These are phyloP conservation scores for Pestalotiopsis fici DNA, from an alignment of 2,329 filamentous ascomycete species.

Conservation along the genomic window DNA sequence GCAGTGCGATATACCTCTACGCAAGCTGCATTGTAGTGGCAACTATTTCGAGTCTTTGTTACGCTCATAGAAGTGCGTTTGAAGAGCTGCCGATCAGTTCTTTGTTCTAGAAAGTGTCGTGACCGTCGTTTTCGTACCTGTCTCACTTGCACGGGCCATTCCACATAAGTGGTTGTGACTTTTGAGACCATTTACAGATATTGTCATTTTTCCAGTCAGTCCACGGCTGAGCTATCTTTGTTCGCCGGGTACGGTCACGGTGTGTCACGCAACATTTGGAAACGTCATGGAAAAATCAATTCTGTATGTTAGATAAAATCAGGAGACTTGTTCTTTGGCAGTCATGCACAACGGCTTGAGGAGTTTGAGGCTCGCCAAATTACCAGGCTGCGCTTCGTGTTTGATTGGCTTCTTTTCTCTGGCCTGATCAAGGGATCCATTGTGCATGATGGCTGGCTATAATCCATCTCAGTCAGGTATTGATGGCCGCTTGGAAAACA, in stretches of 20 bases:
- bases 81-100: neutral
- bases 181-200: neutral
- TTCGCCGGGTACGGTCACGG: neutral
- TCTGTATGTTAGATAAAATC: neutral
- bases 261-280: neutral
- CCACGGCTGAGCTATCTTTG: neutral
- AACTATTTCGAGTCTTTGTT: neutral
- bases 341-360: neutral
- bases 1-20: neutral
- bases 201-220: neutral
- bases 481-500: neutral
- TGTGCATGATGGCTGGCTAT: neutral
- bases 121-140: neutral
- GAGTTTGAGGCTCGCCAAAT: neutral
- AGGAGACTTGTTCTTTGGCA: neutral
- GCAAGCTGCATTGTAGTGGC: neutral
- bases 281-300: neutral
- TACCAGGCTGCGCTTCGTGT: neutral
- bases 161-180: neutral
- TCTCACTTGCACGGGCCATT: constrained; percentile 2
- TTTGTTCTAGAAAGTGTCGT: neutral
- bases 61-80: neutral
- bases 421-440: neutral
- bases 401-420: neutral
- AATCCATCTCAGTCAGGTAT: neutral